phyloP scores from a whole-genome alignment of 164 flowering plant genomes.

The Aristolochia fimbriata region DNA sequence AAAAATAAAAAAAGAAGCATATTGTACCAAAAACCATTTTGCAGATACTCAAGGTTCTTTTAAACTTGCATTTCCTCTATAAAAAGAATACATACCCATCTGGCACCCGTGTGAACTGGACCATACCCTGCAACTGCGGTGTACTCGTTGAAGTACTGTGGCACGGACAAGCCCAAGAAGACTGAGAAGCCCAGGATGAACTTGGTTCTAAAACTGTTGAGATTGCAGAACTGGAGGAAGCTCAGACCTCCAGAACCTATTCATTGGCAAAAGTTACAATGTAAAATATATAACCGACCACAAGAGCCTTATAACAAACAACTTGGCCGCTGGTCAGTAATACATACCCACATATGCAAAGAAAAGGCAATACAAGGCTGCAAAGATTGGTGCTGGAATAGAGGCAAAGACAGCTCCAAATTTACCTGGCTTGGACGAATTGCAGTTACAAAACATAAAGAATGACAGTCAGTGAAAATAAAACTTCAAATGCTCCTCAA shows the following conservation, averaged over 20 bases:
- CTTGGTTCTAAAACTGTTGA: slow-evolving; percentile 87
- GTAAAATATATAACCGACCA: not conserved
- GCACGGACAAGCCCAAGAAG: slow-evolving; percentile 83
- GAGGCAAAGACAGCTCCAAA: slow-evolving; percentile 97
- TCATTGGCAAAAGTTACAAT: not conserved
- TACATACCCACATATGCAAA: slow-evolving; percentile 91
- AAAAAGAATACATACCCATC: slow-evolving; percentile 60
- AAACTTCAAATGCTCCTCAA: no score
- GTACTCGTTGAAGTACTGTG: slow-evolving; percentile 94
- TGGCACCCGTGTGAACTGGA: slow-evolving; percentile 71
- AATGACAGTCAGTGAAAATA: no score
- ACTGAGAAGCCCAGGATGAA: slow-evolving; percentile 85
- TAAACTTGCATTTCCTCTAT: no score
- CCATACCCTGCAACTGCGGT: slow-evolving; percentile 64
- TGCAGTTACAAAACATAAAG: no score
- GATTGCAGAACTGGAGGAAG: slow-evolving; percentile 93
- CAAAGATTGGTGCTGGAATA: slow-evolving; percentile 78
- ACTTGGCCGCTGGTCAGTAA: not conserved
- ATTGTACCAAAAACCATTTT: no score
- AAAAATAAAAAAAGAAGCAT: no score
- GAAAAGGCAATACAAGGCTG: slow-evolving; percentile 88
- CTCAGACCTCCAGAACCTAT: slow-evolving; percentile 83
- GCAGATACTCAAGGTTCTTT: no score
- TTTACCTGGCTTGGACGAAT: slow-evolving; percentile 46
- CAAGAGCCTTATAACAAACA: not conserved